These are phyloP conservation scores for Dactylis glomerata DNA, from an alignment of 176 grass and related monocot species.

Conservation along the genomic window DNA sequence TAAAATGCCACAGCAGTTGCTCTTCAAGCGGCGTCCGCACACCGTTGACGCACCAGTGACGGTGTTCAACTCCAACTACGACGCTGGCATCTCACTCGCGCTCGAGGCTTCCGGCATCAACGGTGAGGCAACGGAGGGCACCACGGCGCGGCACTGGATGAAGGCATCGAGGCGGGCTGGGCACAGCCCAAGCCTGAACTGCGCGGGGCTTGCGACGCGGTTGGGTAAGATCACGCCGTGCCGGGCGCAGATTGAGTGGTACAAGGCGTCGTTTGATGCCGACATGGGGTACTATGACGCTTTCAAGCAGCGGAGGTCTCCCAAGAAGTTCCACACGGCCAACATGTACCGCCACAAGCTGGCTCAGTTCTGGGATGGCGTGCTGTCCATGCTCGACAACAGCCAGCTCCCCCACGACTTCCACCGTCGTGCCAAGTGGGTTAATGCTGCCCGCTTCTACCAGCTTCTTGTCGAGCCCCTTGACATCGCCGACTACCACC, in stretches of 20 bases:
- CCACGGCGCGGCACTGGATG: conserved; percentile 54
- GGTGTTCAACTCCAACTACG: conserved; percentile 41
- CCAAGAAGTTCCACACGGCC: conserved; percentile 44
- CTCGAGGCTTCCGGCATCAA: conserved; percentile 63
- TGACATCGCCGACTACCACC: conserved; percentile 87
- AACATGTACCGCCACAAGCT: conserved; percentile 73
- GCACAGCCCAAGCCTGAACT: conserved; percentile 56
- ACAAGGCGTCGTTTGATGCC: conserved; percentile 68
- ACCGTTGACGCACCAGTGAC: not conserved
- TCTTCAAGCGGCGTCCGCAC: conserved; percentile 30
- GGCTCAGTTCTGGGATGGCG: conserved; percentile 75
- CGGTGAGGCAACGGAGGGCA: conserved; percentile 47
- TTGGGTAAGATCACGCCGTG: conserved; percentile 68
- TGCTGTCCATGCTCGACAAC: conserved; percentile 78
- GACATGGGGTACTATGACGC: conserved; percentile 86
- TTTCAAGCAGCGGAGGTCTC: conserved; percentile 64
- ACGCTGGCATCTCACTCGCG: conserved; percentile 63
- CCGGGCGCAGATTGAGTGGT: conserved; percentile 93
- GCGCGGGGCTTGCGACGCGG: conserved; percentile 55
- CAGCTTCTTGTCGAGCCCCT: conserved; percentile 90
- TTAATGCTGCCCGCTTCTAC: conserved; percentile 88
- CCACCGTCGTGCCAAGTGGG: conserved; percentile 85
- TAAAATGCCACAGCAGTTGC: conserved; percentile 51
- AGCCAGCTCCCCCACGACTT: conserved; percentile 81
- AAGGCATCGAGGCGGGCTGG: conserved; percentile 51